These are phyloP conservation scores for Pichia pseudocactophila DNA, from an alignment of 805 yeast species.

Conservation along the genomic window DNA sequence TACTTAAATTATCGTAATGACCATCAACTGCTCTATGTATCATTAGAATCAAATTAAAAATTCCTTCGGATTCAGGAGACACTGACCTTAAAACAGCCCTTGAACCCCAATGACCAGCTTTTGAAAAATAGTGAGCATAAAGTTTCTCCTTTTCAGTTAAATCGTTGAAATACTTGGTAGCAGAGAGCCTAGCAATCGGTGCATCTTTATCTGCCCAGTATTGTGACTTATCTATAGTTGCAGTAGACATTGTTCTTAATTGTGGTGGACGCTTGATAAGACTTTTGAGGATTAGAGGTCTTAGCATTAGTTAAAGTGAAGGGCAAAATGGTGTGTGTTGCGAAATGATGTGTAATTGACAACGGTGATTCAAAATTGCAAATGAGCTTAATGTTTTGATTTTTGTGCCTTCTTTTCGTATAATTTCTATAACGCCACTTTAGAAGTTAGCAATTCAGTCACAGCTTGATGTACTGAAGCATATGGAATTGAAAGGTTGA, in stretches of 20 bases:
- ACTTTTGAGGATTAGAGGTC: not conserved
- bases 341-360: too few species aligned
- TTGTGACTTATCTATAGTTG: conserved; percentile 14
- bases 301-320: not conserved
- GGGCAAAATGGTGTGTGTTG: not conserved
- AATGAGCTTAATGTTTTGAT: too few species aligned
- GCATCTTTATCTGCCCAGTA: conserved; percentile 52
- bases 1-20: conserved; percentile 34
- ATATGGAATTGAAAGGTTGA: too few species aligned
- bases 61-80: conserved; percentile 69
- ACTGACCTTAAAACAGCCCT: conserved; percentile 74
- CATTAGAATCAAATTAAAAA: conserved; percentile 58
- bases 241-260: conserved; percentile 2
- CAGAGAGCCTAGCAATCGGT: conserved; percentile 63
- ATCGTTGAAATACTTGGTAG: conserved; percentile 59
- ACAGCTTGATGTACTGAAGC: too few species aligned
- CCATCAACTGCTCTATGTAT: conserved; percentile 46
- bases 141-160: conserved; percentile 50
- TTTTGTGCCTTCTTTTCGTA: too few species aligned
- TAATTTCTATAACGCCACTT: too few species aligned
- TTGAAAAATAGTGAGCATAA: conserved; percentile 77
- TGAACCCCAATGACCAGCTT: conserved; percentile 80
- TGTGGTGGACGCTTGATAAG: not conserved
- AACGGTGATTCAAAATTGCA: too few species aligned
- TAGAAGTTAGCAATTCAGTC: too few species aligned